Evolutionary conservation across 768 basidiomycete genomes (phyloP), one percentile per base, ranked within the genome.

Genomic region (Lactarius akahatsu): DNA sequence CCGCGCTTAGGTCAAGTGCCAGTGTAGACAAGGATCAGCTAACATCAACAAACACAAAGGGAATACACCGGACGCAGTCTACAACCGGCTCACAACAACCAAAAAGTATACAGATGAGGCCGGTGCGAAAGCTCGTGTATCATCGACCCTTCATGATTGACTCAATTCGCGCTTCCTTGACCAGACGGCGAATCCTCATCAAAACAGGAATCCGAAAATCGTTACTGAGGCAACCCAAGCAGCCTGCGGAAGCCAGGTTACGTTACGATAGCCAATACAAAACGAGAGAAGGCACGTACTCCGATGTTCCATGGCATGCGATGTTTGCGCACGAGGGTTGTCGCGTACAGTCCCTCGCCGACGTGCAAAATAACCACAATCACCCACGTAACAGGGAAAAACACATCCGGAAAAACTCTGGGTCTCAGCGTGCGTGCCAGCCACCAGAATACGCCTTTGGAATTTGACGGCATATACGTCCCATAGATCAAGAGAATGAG

Each of bases 101-200:
- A 34, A 47, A 47, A 16, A 18, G 1, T 7, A 43, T 23, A 47
- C 23, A 20, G 23, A 34, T 20, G 18, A 11, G 5, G 8, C 20
- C n/a, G 26, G 9, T 55, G 0, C 20, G 16, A 34, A 34, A 15
- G 3, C 34, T 26, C 15, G 0, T 16, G 13, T 23, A 34, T 66
- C 43, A 88, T 72, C 90, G 77, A 11, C 83, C 82, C 74, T 92
- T 93, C 87, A 90, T 87, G 4, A 93, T 88, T 34, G 90, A 91
- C 63, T 90, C 85, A 52, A 93, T 93, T 2, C 90, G 82, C 18
- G 86, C 85, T 38, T 78, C 76, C 68, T 92, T 88, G 11, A 92
- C 83, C 30, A 83, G 81, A 70, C 76, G 80, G 62, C 83, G 78
- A 67, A 92, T 74, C 67, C 85, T 81, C 11, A 64, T 32, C 80